Evolutionary conservation across 1,139 yeast genomes (phyloP).

Genomic region (Zygoascus meyerae): DNA sequence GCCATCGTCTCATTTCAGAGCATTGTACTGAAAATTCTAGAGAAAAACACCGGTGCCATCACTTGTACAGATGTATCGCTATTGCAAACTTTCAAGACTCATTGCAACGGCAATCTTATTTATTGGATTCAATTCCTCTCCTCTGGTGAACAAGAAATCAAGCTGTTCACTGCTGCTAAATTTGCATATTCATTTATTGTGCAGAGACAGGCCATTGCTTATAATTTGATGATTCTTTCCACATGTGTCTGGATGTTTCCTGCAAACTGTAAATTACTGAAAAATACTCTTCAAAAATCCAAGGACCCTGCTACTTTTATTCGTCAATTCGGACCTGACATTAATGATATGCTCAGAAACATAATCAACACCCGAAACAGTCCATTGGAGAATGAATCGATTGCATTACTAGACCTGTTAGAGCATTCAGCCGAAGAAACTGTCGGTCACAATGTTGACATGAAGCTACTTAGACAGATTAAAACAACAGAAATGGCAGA

Average conservation of each 20-base stretch:
- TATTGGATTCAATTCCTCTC: constrained; percentile 7
- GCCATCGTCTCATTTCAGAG: constrained; percentile 4
- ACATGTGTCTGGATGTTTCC: not conserved
- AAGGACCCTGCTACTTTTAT: not conserved
- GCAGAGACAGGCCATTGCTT: not conserved
- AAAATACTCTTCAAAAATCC: not conserved
- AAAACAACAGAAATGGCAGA: too few relatives aligned
- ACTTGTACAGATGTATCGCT: not conserved
- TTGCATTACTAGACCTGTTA: not conserved
- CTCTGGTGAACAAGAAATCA: constrained; percentile 1
- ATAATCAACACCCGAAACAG: not conserved
- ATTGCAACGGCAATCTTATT: not conserved
- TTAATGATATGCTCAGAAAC: not conserved
- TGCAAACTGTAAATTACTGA: constrained; percentile 5
- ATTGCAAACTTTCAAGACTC: not conserved
- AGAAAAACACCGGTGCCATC: not conserved
- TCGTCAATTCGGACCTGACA: not conserved
- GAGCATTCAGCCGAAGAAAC: too few relatives aligned
- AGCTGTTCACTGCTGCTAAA: constrained; percentile 4
- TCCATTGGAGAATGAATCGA: not conserved
- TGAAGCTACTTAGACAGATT: too few relatives aligned
- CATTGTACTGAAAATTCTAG: constrained; percentile 2
- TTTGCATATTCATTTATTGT: constrained; percentile 5
- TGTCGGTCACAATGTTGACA: too few relatives aligned
- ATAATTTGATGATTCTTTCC: constrained; percentile 2